Conservation (phyloP, 2,329 filamentous ascomycete species). For the Nigrospora oryzae region DNA sequence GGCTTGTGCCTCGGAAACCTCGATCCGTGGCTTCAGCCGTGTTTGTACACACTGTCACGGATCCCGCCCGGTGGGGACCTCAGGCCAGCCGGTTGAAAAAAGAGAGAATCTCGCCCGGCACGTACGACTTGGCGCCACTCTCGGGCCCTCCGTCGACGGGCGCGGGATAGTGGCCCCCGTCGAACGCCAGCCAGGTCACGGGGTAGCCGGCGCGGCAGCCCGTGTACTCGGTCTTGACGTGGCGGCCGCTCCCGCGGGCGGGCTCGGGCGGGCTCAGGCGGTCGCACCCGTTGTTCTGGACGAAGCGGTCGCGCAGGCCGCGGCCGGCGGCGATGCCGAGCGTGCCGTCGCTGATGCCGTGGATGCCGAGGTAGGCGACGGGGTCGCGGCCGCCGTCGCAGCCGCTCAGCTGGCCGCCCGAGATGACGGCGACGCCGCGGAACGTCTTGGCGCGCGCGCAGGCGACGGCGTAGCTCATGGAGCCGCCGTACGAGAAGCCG, state of each 20-base stretch:
- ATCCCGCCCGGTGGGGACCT: neutral
- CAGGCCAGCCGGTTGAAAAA: neutral
- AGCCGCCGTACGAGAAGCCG: conserved; percentile 7
- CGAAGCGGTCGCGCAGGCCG: conserved; percentile 25
- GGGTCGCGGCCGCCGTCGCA: conserved; percentile 1
- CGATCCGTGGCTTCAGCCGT: too few relatives aligned
- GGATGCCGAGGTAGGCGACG: conserved; percentile 2
- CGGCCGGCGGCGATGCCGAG: conserved; percentile 11
- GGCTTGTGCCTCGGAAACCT: too few relatives aligned
- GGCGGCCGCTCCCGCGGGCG: conserved; percentile 7
- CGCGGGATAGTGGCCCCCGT: conserved; percentile 15
- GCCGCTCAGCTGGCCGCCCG: conserved; percentile 2
- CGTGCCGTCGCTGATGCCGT: conserved; percentile 3
- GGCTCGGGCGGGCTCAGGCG: conserved; percentile 10
- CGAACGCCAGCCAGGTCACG: conserved; percentile 21
- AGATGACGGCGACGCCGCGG: conserved; percentile 2
- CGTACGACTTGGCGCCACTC: neutral
- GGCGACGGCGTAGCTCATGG: conserved; percentile 2
- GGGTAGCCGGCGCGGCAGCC: conserved; percentile 22
- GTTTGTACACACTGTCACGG: too few relatives aligned
- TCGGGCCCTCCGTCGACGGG: neutral
- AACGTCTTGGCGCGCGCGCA: conserved; percentile 2
- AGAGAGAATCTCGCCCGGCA: neutral
- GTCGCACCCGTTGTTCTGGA: conserved; percentile 26
- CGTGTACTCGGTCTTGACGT: conserved; percentile 11